Evolutionary conservation across 495 filamentous ascomycete genomes (phyloP), one percentile per base, ranked within the genome.

Genomic region (Recurvomyces mirabilis): DNA sequence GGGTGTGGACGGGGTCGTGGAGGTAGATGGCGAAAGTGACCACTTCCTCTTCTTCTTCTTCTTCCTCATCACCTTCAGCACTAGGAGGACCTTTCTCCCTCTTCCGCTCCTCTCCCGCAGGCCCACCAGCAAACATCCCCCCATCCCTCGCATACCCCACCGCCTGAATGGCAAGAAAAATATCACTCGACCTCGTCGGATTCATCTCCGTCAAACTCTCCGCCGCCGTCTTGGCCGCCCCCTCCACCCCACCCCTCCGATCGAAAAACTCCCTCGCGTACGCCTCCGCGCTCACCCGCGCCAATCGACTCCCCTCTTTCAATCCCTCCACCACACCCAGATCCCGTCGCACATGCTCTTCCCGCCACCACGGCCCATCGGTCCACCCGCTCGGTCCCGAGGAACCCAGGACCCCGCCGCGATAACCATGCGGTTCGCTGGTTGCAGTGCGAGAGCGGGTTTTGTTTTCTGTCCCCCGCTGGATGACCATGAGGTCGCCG

Each of bases 321-420:
- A 87, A 65, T 17, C 93, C 91, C 40, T 71, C 74, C 22, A 94
- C 81, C 9, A 80, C 68, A 43, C 86, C 82, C n/a, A 96, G 63
- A 49, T 79, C 83, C 33, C 93, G 79, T 38, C 79, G 72, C 20
- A 67, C 69, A 4, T 77, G 75, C 9, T 41, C 47, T 31, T 79
- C 77, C 20, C 88, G 74, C 88, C 91, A 98, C 91, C 91, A 98
- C 0, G 91, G 91, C 0, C 91, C 93, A 55, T 94, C 88, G 43
- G 74, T 79, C 88, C 88, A 94, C 38, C 81, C 79, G 20, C 52
- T 60, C 37, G 57, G 56, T 6, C 28, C 20, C 2, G 15, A 14
- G 11, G 31, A 24, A 10, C 47, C 47, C 13, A 52, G 38, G 6
- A 56, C 50, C 39, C 67, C 63, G 22, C 80, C 72, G 30, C 66